A percentile compares a stretch with the other conserved stretches of the same genome.
These are phyloP conservation scores for Tricholoma sp. DNA, from an alignment of 768 basidiomycete species.

Conservation along the genomic window DNA sequence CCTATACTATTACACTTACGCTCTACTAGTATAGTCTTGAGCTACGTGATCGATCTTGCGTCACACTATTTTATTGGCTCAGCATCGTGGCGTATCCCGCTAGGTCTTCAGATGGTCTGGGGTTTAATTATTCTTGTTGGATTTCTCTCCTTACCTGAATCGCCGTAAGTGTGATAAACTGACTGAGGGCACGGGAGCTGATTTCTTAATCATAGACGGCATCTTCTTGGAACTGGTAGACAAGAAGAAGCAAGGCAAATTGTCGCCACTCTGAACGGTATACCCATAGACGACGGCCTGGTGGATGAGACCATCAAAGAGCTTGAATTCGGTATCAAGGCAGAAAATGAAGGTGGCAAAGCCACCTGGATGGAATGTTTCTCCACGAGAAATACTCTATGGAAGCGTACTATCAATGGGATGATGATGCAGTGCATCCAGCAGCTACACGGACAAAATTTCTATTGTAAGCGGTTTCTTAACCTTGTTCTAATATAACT, in stretches of 20 bases:
- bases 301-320: conserved; percentile 61
- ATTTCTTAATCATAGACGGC: conserved; percentile 39
- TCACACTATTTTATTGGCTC: conserved; percentile 50
- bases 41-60: conserved; percentile 67
- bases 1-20: background rate
- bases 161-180: conserved; percentile 46
- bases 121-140: conserved; percentile 63
- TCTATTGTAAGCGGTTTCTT: conserved; percentile 50
- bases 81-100: conserved; percentile 69
- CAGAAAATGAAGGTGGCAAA: conserved; percentile 77
- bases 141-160: conserved; percentile 74
- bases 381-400: conserved; percentile 59
- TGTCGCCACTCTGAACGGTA: conserved; percentile 62
- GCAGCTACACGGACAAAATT: conserved; percentile 78
- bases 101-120: conserved; percentile 73
- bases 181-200: background rate
- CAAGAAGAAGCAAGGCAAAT: conserved; percentile 52
- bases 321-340: conserved; percentile 57
- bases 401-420: conserved; percentile 74
- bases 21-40: conserved; percentile 55
- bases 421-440: conserved; percentile 83
- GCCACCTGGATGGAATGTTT: conserved; percentile 80
- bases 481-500: background rate
- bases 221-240: conserved; percentile 56
- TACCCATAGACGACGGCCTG: conserved; percentile 51